A percentile compares a stretch with the other conserved stretches of the same genome.
phyloP scores from a whole-genome alignment of 1,284 basidiomycete species.

The Pseudozyma sp. region DNA sequence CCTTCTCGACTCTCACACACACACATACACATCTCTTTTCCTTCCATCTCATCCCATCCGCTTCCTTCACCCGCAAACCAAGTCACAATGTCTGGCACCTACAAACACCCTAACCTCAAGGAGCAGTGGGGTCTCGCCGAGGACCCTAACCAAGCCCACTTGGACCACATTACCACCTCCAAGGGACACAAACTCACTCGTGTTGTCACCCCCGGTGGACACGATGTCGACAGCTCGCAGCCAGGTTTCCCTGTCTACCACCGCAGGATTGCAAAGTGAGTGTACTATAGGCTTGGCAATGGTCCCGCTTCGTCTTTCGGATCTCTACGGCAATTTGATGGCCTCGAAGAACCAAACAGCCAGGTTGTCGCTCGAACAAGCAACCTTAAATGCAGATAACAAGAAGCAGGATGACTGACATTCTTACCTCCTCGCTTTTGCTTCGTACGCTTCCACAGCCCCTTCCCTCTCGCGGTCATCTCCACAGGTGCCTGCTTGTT shows the following conservation, averaged over 20 bases:
- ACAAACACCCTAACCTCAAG: slow-evolving; percentile 47
- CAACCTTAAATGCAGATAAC: too few relatives aligned
- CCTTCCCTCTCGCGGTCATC: slow-evolving; percentile 50
- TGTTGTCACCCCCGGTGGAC: slow-evolving; percentile 37
- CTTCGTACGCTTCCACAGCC: slow-evolving; percentile 13
- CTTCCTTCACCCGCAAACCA: neutral
- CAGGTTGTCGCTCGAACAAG: too few relatives aligned
- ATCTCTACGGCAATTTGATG: too few relatives aligned
- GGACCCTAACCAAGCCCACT: slow-evolving; percentile 38
- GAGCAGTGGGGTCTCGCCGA: slow-evolving; percentile 46
- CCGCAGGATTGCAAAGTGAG: slow-evolving; percentile 53
- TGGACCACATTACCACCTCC: slow-evolving; percentile 39
- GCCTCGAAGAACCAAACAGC: neutral
- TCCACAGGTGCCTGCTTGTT: slow-evolving; percentile 47
- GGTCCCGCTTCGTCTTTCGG: too few relatives aligned
- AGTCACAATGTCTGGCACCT: slow-evolving; percentile 32
- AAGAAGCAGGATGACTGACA: neutral
- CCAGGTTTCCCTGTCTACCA: slow-evolving; percentile 55
- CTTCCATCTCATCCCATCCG: neutral
- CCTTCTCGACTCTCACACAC: slow-evolving; percentile 9
- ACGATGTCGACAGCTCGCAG: slow-evolving; percentile 45
- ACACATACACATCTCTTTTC: slow-evolving; percentile 3
- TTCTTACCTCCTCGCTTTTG: neutral
- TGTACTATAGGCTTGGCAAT: too few relatives aligned
- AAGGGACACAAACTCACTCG: slow-evolving; percentile 38